Base-by-base conservation (phyloP, 2,329 filamentous ascomycete genomes). In the Fusarium neocosmosporiellum region DNA sequence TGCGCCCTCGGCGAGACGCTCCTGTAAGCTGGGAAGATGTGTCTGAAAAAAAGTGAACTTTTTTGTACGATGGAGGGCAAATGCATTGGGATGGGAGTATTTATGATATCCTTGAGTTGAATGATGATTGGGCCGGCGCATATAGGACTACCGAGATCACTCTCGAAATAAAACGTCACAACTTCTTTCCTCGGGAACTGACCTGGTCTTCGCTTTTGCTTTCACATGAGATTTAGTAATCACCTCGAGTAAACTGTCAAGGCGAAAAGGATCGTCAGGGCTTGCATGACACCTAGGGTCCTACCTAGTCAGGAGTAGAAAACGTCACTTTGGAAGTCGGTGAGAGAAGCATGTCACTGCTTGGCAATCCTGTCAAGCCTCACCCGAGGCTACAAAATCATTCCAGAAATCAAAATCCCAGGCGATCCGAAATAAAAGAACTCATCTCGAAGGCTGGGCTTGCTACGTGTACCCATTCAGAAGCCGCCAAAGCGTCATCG, bases 1-100 rank as follows among this genome's bases (percentile, higher is more conserved):
- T 98, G 96, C 80, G 96, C 95, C 7, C 85, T 98, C 73, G 96
- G 96, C 22, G 96, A 99, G 86, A 97, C 94, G 58, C 84, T 98
- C 77, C 85, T 98, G 80, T 98, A 78, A 69, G 62, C 27, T 10
- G 60, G 24, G 27, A n/a, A 41, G 11, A 14, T n/a, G 36, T 65
- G 54, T 50, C 20, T 46, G 33, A 18, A 34, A 31, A 31, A 59
- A 41, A 34, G 41, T 10, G 27, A 50, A 27, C 22, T 24, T 46
- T 46, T 48, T 63, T 67, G 60, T 53, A 67, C 18, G 39, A 59
- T 71, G 69, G 48, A 46, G 55, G 61, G 41, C 58, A 57, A 63
- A 65, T 68, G 69, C 67, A 73, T 73, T 59, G 18, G 46, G 33
- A 53, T 36, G 11, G 67, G 61, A 70, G 69, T 74, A 62, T 63